phyloP scores from a whole-genome alignment of 2,329 filamentous ascomycete genomes.

The Erysiphe neolycopersici region DNA sequence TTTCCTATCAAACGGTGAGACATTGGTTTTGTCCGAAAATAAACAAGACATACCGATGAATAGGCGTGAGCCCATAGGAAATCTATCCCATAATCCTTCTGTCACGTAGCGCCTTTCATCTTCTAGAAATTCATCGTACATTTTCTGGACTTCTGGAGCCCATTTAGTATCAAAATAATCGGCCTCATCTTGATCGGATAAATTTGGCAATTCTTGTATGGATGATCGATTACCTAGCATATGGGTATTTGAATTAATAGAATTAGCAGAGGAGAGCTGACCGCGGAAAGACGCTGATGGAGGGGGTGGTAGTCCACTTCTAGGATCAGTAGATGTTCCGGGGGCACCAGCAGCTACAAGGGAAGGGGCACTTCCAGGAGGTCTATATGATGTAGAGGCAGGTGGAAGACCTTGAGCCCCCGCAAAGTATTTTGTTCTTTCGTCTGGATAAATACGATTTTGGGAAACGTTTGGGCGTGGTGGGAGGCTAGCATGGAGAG shows the following conservation, averaged over 20 bases:
- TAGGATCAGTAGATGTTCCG: slow-evolving; percentile 13
- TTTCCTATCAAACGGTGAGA: slow-evolving; percentile 35
- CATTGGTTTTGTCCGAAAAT: neutral
- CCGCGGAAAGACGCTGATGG: slow-evolving; percentile 11
- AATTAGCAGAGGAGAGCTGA: slow-evolving; percentile 6
- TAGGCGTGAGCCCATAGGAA: slow-evolving; percentile 48
- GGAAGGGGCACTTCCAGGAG: slow-evolving; percentile 9
- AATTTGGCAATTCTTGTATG: slow-evolving; percentile 4
- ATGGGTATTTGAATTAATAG: slow-evolving; percentile 7
- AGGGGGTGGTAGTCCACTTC: slow-evolving; percentile 13
- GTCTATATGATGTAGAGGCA: slow-evolving; percentile 10
- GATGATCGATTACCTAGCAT: slow-evolving; percentile 5
- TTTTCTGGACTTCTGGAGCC: slow-evolving; percentile 28
- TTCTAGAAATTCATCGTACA: slow-evolving; percentile 45
- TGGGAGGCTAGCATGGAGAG: slow-evolving; percentile 14
- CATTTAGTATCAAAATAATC: slow-evolving; percentile 13
- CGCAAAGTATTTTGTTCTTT: slow-evolving; percentile 12
- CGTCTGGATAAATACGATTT: slow-evolving; percentile 9
- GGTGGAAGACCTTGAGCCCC: slow-evolving; percentile 9
- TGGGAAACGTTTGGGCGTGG: slow-evolving; percentile 13
- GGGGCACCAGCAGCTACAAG: slow-evolving; percentile 13
- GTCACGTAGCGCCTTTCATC: slow-evolving; percentile 52
- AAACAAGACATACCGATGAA: slow-evolving; percentile 41
- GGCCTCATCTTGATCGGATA: slow-evolving; percentile 8
- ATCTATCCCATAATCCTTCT: slow-evolving; percentile 58